Conservation (phyloP, 495 filamentous ascomycete species). For the Aspergillus hancockii region DNA sequence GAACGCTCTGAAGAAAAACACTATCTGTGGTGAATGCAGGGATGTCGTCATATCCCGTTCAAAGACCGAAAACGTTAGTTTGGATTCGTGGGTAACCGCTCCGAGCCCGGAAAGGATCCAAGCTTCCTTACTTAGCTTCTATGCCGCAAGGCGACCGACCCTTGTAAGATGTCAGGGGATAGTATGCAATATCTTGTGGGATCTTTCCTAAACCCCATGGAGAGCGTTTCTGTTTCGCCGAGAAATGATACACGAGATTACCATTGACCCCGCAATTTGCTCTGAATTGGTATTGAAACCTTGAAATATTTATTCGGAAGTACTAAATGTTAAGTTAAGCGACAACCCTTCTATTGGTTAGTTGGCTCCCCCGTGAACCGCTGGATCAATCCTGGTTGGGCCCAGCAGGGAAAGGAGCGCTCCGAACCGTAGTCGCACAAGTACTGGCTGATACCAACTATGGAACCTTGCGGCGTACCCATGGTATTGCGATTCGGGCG, state of each 20-base stretch:
- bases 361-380: constrained; percentile 9
- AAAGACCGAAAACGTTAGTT: background rate
- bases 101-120: constrained; percentile 1
- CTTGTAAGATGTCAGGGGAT: background rate
- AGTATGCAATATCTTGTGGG: background rate
- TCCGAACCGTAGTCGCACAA: constrained; percentile 27
- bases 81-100: constrained; percentile 4
- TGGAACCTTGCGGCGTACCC: background rate
- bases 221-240: background rate
- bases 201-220: background rate
- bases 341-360: constrained; percentile 18
- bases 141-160: background rate
- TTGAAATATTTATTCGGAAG: background rate
- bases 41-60: constrained; percentile 7
- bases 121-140: background rate
- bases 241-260: background rate
- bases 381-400: constrained; percentile 17
- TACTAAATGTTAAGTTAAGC: constrained; percentile 16
- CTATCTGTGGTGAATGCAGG: constrained; percentile 1
- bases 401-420: constrained; percentile 28
- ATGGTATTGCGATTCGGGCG: constrained; percentile 10
- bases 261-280: constrained; percentile 14
- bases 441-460: constrained; percentile 16
- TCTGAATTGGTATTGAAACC: background rate
- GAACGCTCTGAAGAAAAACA: no score